Conservation (phyloP, 106 monocot genomes). For the Dendrobium chrysotoxum region DNA sequence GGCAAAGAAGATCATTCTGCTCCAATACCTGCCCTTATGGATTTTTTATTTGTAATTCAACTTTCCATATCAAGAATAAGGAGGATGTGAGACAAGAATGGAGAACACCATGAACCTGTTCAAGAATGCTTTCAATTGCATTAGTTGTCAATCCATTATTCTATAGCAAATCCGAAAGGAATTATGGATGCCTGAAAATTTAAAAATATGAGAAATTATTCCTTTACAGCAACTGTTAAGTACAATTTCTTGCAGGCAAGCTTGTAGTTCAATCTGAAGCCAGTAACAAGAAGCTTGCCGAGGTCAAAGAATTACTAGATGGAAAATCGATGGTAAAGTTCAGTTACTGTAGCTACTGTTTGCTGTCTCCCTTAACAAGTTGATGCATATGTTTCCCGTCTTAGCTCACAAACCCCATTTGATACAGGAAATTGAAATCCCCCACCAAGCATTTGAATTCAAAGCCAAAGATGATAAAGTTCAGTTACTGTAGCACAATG, state of each 20-base stretch:
- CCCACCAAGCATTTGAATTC: slow-evolving; percentile 36
- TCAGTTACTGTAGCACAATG: slow-evolving; percentile 17
- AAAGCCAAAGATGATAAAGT: slow-evolving; percentile 28
- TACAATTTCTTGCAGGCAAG: slow-evolving; percentile 44
- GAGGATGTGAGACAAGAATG: no score
- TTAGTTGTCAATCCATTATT: no score
- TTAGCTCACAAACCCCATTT: neutral
- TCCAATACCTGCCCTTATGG: no score
- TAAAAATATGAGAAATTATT: no score
- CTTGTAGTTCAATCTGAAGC: slow-evolving; percentile 73
- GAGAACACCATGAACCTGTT: no score
- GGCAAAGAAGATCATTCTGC: no score
- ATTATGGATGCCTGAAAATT: no score
- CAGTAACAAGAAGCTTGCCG: slow-evolving; percentile 61
- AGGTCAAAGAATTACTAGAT: slow-evolving; percentile 55
- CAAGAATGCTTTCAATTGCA: no score
- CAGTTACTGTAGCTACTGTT: neutral
- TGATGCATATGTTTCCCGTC: neutral
- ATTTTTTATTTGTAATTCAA: no score
- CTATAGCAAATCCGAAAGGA: no score
- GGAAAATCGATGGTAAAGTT: slow-evolving; percentile 37
- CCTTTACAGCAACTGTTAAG: no score
- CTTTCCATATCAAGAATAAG: no score
- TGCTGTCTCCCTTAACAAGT: neutral
- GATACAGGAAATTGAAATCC: neutral